phyloP scores from a whole-genome alignment of 2,329 filamentous ascomycete species.

The Penicillium sp. region DNA sequence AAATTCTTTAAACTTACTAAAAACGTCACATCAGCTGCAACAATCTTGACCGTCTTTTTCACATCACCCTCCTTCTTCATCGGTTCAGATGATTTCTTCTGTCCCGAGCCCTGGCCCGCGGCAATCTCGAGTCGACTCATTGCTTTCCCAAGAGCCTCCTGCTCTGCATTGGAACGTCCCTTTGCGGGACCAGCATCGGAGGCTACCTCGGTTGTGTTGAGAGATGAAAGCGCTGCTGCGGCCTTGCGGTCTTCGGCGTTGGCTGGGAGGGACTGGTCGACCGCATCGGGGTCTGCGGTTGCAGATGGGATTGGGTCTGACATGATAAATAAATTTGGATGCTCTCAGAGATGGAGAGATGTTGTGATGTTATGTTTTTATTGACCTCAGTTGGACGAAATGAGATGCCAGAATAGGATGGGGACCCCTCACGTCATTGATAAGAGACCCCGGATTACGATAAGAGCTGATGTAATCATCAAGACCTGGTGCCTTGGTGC shows the following conservation, averaged over 20 bases:
- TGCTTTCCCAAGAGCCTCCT: slow-evolving; percentile 54
- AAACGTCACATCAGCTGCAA: slow-evolving; percentile 50
- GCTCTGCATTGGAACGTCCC: slow-evolving; percentile 43
- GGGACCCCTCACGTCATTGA: slow-evolving; percentile 2
- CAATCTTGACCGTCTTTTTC: slow-evolving; percentile 51
- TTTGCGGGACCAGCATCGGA: slow-evolving; percentile 37
- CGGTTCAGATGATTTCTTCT: slow-evolving; percentile 25
- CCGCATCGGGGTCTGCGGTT: slow-evolving; percentile 38
- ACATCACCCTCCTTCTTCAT: slow-evolving; percentile 36
- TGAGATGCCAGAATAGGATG: background rate
- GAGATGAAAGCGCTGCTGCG: slow-evolving; percentile 53
- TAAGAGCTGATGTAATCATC: background rate
- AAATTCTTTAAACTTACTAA: slow-evolving; percentile 42
- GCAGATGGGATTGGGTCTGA: slow-evolving; percentile 50
- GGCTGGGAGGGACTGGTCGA: slow-evolving; percentile 40
- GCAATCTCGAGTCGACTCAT: slow-evolving; percentile 55
- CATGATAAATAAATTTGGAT: slow-evolving; percentile 32
- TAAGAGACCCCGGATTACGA: background rate
- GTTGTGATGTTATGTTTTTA: background rate
- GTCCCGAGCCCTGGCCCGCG: slow-evolving; percentile 30
- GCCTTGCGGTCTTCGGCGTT: slow-evolving; percentile 57
- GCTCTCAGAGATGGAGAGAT: background rate
- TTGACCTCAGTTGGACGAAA: background rate
- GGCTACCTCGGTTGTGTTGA: slow-evolving; percentile 47
- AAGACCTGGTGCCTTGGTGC: background rate